Base-by-base conservation (phyloP, 345 rosid genomes). In the Lepidium aucheri region DNA sequence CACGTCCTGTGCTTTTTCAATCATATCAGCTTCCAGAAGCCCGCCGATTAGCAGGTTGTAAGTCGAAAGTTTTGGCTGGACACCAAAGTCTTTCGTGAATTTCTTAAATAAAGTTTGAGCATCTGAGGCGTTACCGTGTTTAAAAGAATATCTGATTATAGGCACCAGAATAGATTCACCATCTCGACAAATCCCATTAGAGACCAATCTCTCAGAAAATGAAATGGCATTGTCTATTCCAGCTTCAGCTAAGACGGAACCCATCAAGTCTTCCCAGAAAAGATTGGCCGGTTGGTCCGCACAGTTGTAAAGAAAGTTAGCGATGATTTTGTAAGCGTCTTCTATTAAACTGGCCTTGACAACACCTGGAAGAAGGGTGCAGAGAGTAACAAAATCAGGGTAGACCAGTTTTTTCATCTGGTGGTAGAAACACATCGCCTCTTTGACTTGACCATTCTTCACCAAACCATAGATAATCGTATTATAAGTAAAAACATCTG, bases 281-380 rank as follows among this genome's bases (percentile, higher is more conserved):
- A 62, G 53, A 56, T 38, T 40, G 12, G 55, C 46, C 0, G 78
- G 78, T 35, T 63, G 60, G 32, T 71, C 73, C 9, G 49, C 36
- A 11, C 68, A 26, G 70, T 53, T 81, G 67, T 67, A 70, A 76
- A 77, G 81, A 81, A 86, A 90, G 47, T 77, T 84, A 39, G 79
- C 63, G 4, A 70, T 71, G 53, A 93, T 83, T 67, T 85, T 85
- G 54, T 85, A 77, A 73, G 97, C 97, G 69, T 84, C 83, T 43
- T 81, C 81, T 49, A 81, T 73, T 66, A 69, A 58, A 41, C 86
- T 87, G 32, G 63, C 83, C 76, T 83, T 88, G 12, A 93, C 82
- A 74, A 90, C 66, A 64, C 90, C 89, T 33, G 96, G 97, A 68
- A 90, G 86, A 53, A 93, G 87, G 49, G 98, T 90, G 81, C 85